Evolutionary conservation across 2,329 filamentous ascomycete genomes (phyloP), one percentile per base, ranked within the genome.

Genomic region (Aspergillus vadensis): DNA sequence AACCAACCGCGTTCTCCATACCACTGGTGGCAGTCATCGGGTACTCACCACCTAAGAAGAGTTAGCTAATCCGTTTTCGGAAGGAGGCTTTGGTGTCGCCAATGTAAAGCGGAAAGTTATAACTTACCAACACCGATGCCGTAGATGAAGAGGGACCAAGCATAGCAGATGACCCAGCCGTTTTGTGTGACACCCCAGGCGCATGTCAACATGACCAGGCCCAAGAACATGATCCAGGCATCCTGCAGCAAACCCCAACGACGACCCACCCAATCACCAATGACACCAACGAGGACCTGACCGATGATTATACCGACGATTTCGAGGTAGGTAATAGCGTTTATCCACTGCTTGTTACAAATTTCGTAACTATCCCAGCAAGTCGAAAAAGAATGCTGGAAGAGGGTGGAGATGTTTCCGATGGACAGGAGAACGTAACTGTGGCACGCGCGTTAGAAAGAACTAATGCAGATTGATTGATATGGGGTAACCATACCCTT

Each of bases 171-270:
- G 8, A 55, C 53, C 53, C 53, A 55, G 5, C 53, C 53, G 25
- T 55, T 55, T 17, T 55, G 53, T n/a, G 53, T 55, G 39, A 44
- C 43, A 36, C 53, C 53, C 53, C 53, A 55, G n/a, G 53, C 53
- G 23, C 39, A 44, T 14, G 43, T 41, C 53, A 55, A 15, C 53
- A 55, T 55, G 39, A 55, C 53, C 53, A 55, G 21, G 6, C 53
- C 53, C 5, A 55, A 17, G 23, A 55, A 36, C 53, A 55, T 55
- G 25, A 55, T 47, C 53, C 53, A 55, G 25, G 53, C 53, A 47
- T 55, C 53, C 25, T 55, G 53, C 1, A 55, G 39, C 53, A 55
- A 12, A 36, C 53, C 53, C 39, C 39, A 55, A 15, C 53, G 53
- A 47, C 53, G 53, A 2, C 53, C 53, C 1, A 55, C 17, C 53